Conservation (phyloP, 2,329 filamentous ascomycete genomes). For the Chaetomium olivaceum region DNA sequence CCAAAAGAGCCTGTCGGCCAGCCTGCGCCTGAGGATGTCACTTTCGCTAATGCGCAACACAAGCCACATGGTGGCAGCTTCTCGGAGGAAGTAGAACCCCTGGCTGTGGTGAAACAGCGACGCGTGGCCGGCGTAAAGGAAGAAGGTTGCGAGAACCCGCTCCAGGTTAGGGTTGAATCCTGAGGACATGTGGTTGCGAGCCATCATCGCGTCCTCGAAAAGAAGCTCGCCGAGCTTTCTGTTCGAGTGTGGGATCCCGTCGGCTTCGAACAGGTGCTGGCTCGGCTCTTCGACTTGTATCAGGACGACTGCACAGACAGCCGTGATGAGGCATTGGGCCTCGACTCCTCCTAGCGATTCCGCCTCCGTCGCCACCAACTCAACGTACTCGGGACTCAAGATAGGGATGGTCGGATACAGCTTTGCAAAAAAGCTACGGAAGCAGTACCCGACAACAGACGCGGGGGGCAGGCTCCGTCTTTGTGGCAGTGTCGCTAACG, state of each 20-base stretch:
- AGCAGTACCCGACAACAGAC: conserved; percentile 11
- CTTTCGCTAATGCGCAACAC: conserved; percentile 9
- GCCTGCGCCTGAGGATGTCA: not conserved
- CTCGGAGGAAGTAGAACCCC: conserved; percentile 11
- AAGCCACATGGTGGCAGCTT: conserved; percentile 9
- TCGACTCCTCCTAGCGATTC: not conserved
- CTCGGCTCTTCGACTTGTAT: conserved; percentile 13
- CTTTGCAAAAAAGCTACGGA: conserved; percentile 6
- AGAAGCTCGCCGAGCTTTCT: not conserved
- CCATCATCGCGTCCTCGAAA: conserved; percentile 11
- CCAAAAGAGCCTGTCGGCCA: conserved; percentile 16
- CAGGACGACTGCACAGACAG: conserved; percentile 11
- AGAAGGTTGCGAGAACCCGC: conserved; percentile 13
- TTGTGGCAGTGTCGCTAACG: not conserved
- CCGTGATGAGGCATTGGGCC: conserved; percentile 8
- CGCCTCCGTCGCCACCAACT: not conserved
- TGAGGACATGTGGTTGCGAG: not conserved
- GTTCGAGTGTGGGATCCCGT: conserved; percentile 10
- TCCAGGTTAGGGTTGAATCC: conserved; percentile 11
- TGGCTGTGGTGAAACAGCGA: conserved; percentile 19
- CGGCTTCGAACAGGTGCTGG: conserved; percentile 4
- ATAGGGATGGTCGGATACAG: conserved; percentile 17
- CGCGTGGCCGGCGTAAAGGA: conserved; percentile 17
- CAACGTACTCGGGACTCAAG: conserved; percentile 13
- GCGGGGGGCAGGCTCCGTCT: not conserved